Evolutionary conservation across 2,329 filamentous ascomycete species (phyloP).

Genomic region (Penicillium fuscoglaucum): DNA sequence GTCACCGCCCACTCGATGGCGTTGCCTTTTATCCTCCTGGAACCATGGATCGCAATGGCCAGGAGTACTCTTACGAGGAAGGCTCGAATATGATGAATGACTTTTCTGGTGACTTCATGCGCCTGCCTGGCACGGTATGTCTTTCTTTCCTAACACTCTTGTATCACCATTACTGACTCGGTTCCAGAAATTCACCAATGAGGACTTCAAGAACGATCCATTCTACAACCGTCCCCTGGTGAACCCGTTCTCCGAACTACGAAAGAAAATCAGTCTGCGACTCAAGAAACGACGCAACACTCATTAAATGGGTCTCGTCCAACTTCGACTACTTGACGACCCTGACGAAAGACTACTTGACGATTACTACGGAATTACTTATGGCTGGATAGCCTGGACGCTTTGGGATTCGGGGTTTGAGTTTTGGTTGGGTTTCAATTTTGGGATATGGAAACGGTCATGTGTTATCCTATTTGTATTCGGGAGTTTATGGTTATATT

Average conservation of each 20-base stretch:
- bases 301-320: conserved; percentile 1
- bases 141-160: background rate
- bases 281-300: conserved; percentile 26
- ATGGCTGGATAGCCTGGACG: conserved; percentile 6
- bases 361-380: conserved; percentile 1
- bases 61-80: conserved; percentile 75
- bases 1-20: conserved; percentile 78
- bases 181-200: conserved; percentile 41
- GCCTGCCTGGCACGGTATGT: conserved; percentile 72
- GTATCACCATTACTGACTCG: background rate
- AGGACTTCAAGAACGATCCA: conserved; percentile 43
- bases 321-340: background rate
- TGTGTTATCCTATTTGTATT: background rate
- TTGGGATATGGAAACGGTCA: background rate
- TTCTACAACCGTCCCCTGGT: conserved; percentile 36
- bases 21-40: conserved; percentile 76
- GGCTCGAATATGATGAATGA: conserved; percentile 82
- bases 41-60: conserved; percentile 65
- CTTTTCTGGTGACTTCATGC: conserved; percentile 62
- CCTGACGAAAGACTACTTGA: conserved; percentile 9
- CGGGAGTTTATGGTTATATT: background rate
- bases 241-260: conserved; percentile 32
- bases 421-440: background rate
- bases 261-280: conserved; percentile 30
- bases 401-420: conserved; percentile 6